Evolutionary conservation across 768 basidiomycete genomes (phyloP).

Genomic region (Phanerodontia chrysosporium): DNA sequence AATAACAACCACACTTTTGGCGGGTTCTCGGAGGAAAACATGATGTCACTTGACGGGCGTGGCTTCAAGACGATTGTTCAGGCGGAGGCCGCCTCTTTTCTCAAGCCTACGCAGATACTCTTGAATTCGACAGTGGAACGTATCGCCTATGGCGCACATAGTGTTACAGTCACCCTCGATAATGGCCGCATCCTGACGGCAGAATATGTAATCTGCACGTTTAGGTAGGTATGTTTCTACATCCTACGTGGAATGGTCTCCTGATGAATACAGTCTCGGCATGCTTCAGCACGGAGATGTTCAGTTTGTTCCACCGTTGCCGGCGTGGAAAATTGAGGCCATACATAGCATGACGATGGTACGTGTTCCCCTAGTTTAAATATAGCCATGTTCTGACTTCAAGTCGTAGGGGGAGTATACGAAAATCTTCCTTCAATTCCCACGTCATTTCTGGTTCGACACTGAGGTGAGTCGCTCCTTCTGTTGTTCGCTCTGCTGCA

Average conservation of each 20-base stretch:
- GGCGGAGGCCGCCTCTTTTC: slow-evolving; percentile 52
- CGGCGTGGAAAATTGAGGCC: slow-evolving; percentile 57
- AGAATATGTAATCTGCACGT: slow-evolving; percentile 62
- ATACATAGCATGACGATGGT: slow-evolving; percentile 62
- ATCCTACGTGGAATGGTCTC: not conserved
- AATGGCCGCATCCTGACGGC: slow-evolving; percentile 42
- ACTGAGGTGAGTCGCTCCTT: slow-evolving; percentile 30
- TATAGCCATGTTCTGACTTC: no score
- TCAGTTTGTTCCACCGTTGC: slow-evolving; percentile 47
- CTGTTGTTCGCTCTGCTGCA: no score
- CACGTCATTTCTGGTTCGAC: slow-evolving; percentile 54
- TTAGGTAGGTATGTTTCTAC: slow-evolving; percentile 23
- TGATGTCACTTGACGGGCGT: slow-evolving; percentile 54
- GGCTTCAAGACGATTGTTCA: slow-evolving; percentile 58
- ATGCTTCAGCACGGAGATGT: slow-evolving; percentile 66
- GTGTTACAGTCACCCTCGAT: slow-evolving; percentile 44
- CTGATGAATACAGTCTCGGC: slow-evolving; percentile 40
- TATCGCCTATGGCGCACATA: slow-evolving; percentile 41
- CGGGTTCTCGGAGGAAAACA: slow-evolving; percentile 48
- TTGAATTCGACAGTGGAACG: slow-evolving; percentile 47
- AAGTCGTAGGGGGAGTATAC: slow-evolving; percentile 47
- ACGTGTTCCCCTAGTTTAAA: not conserved
- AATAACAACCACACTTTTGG: slow-evolving; percentile 61
- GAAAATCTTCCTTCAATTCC: slow-evolving; percentile 65
- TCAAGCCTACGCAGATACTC: slow-evolving; percentile 41